phyloP scores from a whole-genome alignment of 257 asterid genomes.

The Scutellaria galericulata region DNA sequence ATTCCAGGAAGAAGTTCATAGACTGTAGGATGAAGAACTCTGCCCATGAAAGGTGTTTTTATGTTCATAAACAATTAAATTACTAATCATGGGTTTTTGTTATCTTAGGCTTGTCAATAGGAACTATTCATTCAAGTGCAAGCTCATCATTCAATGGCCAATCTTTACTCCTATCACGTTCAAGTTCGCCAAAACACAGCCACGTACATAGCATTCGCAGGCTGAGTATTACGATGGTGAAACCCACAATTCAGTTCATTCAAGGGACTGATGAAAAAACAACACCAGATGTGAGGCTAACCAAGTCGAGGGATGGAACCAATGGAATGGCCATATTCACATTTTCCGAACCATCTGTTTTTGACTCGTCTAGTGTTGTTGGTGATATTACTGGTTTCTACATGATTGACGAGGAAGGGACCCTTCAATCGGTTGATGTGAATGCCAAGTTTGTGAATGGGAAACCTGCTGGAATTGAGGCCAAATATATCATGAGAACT shows the following conservation, averaged over 20 bases:
- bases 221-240: slow-evolving; percentile 62
- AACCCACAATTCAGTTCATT: slow-evolving; percentile 89
- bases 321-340: slow-evolving; percentile 90
- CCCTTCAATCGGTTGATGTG: slow-evolving; percentile 84
- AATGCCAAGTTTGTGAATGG: slow-evolving; percentile 89
- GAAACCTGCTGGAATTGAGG: slow-evolving; percentile 93
- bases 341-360: slow-evolving; percentile 85
- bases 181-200: slow-evolving; percentile 38
- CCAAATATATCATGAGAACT: slow-evolving; percentile 81
- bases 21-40: too few relatives aligned
- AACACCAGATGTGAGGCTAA: slow-evolving; percentile 85
- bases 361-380: slow-evolving; percentile 83
- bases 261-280: slow-evolving; percentile 91
- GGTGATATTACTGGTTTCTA: slow-evolving; percentile 94
- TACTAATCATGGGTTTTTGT: slow-evolving; percentile 24
- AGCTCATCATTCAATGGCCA: slow-evolving; percentile 76
- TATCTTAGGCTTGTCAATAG: slow-evolving; percentile 51
- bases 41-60: too few relatives aligned
- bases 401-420: slow-evolving; percentile 96
- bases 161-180: slow-evolving; percentile 44
- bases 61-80: background rate
- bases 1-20: too few relatives aligned
- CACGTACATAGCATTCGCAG: slow-evolving; percentile 32
- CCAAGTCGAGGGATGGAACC: slow-evolving; percentile 87
- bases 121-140: slow-evolving; percentile 48